Percentiles rank a stretch among this genome's conserved stretches.
Conservation (phyloP, 2,329 filamentous ascomycete genomes). For the Stemphylium lycopersici region DNA sequence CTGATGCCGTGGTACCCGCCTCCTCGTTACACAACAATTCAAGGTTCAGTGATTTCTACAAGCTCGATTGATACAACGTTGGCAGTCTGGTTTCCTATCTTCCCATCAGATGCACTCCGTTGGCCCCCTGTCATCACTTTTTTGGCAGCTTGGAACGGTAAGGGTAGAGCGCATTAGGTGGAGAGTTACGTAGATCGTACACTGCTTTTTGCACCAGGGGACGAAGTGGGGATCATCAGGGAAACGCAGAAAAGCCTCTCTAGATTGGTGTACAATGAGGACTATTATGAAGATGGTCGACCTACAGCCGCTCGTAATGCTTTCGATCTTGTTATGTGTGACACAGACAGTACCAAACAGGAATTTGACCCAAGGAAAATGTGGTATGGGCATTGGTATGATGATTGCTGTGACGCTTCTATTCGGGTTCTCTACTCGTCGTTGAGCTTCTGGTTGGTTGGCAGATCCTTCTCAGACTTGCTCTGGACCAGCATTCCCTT, state of each 20-base stretch:
- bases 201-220: conserved; percentile 23
- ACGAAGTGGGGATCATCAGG: conserved; percentile 22
- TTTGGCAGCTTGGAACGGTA: no score
- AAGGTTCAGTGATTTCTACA: no score
- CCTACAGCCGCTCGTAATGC: conserved; percentile 31
- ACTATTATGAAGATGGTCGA: conserved; percentile 46
- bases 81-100: no score
- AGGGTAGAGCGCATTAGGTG: conserved; percentile 20
- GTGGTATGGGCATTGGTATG: conserved; percentile 38
- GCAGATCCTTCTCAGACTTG: conserved; percentile 43
- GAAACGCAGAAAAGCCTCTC: conserved; percentile 38
- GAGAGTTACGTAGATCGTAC: conserved; percentile 30
- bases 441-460: conserved; percentile 34
- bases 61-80: no score
- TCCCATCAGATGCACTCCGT: no score
- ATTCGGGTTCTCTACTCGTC: conserved; percentile 39
- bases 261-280: conserved; percentile 47
- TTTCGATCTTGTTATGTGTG: conserved; percentile 37
- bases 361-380: conserved; percentile 47
- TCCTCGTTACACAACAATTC: no score
- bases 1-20: no score
- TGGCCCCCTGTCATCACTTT: no score
- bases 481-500: conserved; percentile 51
- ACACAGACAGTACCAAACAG: conserved; percentile 47
- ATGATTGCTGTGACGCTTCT: conserved; percentile 32